Evolutionary conservation across 805 yeast genomes (phyloP).

Genomic region (Metschnikowia colocasiae): DNA sequence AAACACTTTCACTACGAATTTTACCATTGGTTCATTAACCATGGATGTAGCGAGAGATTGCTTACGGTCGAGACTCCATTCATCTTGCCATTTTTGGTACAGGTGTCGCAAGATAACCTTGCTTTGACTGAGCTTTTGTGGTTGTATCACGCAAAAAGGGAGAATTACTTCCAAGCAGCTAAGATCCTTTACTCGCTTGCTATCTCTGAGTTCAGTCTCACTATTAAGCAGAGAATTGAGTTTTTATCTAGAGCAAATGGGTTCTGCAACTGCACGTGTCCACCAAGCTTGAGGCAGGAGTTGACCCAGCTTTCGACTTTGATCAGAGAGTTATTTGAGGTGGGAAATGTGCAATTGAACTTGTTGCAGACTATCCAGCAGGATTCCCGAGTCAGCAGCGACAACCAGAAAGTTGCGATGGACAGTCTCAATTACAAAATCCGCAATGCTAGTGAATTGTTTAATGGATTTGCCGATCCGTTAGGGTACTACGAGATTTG

Average conservation of each 20-base stretch:
- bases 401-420: slow-evolving; percentile 49
- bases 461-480: slow-evolving; percentile 83
- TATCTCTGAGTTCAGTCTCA: slow-evolving; percentile 64
- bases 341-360: slow-evolving; percentile 81
- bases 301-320: slow-evolving; percentile 65
- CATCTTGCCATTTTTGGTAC: slow-evolving; percentile 72
- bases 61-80: slow-evolving; percentile 79
- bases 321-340: slow-evolving; percentile 78
- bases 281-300: slow-evolving; percentile 71
- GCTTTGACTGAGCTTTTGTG: slow-evolving; percentile 80
- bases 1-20: slow-evolving; percentile 86
- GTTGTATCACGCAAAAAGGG: slow-evolving; percentile 83
- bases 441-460: slow-evolving; percentile 70
- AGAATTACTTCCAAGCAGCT: slow-evolving; percentile 80
- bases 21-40: slow-evolving; percentile 86
- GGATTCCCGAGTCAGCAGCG: slow-evolving; percentile 48
- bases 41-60: slow-evolving; percentile 72
- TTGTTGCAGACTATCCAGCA: slow-evolving; percentile 45
- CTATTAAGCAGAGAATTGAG: slow-evolving; percentile 74
- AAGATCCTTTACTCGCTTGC: slow-evolving; percentile 67
- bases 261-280: slow-evolving; percentile 80
- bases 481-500: slow-evolving; percentile 83
- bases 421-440: slow-evolving; percentile 60
- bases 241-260: slow-evolving; percentile 89
- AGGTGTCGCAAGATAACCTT: slow-evolving; percentile 58